Conservation (phyloP, 305 asterid genomes). For the Lippia alba region DNA sequence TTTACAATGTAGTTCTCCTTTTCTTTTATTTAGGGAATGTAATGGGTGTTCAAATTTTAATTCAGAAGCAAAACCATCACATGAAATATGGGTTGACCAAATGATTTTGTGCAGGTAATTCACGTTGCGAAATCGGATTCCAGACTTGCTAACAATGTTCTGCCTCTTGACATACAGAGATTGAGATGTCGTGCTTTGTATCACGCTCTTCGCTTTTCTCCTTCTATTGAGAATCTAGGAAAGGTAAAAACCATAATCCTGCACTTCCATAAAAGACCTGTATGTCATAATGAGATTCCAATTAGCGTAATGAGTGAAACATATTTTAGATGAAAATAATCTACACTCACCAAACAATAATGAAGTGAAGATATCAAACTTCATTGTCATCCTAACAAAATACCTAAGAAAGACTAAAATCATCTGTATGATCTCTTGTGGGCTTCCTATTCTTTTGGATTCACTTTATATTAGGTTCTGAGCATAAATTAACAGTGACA, state of each 20-base stretch:
- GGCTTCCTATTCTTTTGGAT: slow-evolving; percentile 26
- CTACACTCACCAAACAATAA: background rate
- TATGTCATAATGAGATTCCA: slow-evolving; percentile 25
- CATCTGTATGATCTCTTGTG: no score
- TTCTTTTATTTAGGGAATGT: slow-evolving; percentile 2
- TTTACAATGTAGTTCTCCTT: slow-evolving; percentile 8
- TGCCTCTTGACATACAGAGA: slow-evolving; percentile 92
- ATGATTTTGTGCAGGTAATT: slow-evolving; percentile 61
- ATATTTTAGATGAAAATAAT: slow-evolving; percentile 17
- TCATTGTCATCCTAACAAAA: slow-evolving; percentile 11
- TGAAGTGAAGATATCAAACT: slow-evolving; percentile 14
- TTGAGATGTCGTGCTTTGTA: slow-evolving; percentile 95
- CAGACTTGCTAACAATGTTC: slow-evolving; percentile 93
- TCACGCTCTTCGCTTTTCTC: slow-evolving; percentile 82
- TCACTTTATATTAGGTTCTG: slow-evolving; percentile 75
- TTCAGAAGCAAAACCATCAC: slow-evolving; percentile 19
- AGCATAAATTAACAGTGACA: slow-evolving; percentile 79
- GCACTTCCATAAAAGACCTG: slow-evolving; percentile 24
- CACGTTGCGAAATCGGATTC: slow-evolving; percentile 96
- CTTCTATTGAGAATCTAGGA: slow-evolving; percentile 80
- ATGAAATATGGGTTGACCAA: slow-evolving; percentile 23
- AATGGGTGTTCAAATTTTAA: slow-evolving; percentile 20
- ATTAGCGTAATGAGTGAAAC: slow-evolving; percentile 16
- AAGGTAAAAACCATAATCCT: slow-evolving; percentile 58
- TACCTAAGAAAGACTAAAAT: slow-evolving; percentile 10